These are phyloP conservation scores for Arthrinium puccinioides DNA, from an alignment of 2,329 filamentous ascomycete species.

Conservation along the genomic window DNA sequence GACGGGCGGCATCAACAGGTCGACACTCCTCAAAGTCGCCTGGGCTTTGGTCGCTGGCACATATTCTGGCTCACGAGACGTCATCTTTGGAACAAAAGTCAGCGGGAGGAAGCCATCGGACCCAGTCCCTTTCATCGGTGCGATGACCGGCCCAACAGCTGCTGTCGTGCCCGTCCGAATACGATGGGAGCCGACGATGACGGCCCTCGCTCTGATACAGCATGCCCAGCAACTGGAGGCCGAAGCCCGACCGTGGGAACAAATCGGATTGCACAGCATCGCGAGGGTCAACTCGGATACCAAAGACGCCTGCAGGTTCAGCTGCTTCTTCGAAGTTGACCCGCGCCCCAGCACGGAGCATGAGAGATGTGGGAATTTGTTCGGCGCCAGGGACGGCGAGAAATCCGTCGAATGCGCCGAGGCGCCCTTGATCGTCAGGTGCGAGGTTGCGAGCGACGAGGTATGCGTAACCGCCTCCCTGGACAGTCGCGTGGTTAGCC, in stretches of 20 bases:
- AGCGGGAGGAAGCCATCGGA: too few relatives aligned
- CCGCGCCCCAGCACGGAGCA: neutral
- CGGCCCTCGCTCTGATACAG: neutral
- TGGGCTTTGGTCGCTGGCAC: neutral
- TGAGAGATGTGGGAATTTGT: too few relatives aligned
- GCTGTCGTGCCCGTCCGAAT: neutral
- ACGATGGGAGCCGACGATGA: neutral
- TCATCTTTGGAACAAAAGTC: neutral
- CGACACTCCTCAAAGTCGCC: neutral
- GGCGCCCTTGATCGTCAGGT: neutral
- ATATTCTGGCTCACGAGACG: neutral
- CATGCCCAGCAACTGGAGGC: neutral
- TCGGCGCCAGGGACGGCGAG: neutral
- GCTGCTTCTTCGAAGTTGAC: conserved; percentile 1
- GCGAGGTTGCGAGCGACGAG: neutral
- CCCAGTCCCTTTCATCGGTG: too few relatives aligned
- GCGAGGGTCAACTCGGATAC: neutral
- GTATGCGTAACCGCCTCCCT: neutral
- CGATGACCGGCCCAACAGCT: neutral
- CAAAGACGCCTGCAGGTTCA: conserved; percentile 1
- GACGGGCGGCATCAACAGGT: neutral
- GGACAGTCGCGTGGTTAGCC: neutral
- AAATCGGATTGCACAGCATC: conserved; percentile 2
- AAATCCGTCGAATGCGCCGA: too few relatives aligned
- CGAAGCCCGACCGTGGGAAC: too few relatives aligned